Percentiles rank a stretch among this genome's conserved stretches.
phyloP scores from a whole-genome alignment of 495 filamentous ascomycete species.

The Tuber melanosporum region DNA sequence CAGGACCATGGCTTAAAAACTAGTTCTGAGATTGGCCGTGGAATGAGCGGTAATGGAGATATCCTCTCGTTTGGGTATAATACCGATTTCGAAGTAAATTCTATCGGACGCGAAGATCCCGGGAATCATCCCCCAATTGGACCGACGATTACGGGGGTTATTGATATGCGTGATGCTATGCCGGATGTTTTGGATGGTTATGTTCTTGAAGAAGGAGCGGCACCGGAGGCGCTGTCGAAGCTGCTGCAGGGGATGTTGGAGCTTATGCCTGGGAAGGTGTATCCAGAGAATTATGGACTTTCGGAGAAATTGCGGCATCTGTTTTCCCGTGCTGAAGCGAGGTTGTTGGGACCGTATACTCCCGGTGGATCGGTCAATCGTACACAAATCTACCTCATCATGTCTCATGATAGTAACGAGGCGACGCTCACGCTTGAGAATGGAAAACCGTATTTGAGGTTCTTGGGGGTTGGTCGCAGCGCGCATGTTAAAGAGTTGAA shows the following conservation, averaged over 20 bases:
- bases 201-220: constrained; percentile 59
- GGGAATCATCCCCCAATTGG: constrained; percentile 53
- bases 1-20: constrained; percentile 54
- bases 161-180: constrained; percentile 54
- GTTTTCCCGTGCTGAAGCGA: constrained; percentile 49
- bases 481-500: constrained; percentile 53
- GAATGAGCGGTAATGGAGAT: constrained; percentile 65
- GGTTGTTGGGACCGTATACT: constrained; percentile 54
- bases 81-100: constrained; percentile 50
- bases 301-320: constrained; percentile 45
- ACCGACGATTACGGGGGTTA: constrained; percentile 59
- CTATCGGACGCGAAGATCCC: constrained; percentile 49
- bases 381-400: constrained; percentile 63
- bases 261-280: constrained; percentile 50
- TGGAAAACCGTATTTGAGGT: constrained; percentile 56
- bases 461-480: constrained; percentile 52
- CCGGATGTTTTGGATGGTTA: constrained; percentile 56
- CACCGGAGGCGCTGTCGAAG: constrained; percentile 53
- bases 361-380: constrained; percentile 51
- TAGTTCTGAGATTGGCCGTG: constrained; percentile 54
- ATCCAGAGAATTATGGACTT: constrained; percentile 44
- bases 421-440: constrained; percentile 54
- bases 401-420: constrained; percentile 65
- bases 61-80: constrained; percentile 57
- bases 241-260: constrained; percentile 56